Evolutionary conservation across 1,284 basidiomycete species (phyloP), one percentile per base, ranked within the genome.

Genomic region (Sphaerobolus stellatus): DNA sequence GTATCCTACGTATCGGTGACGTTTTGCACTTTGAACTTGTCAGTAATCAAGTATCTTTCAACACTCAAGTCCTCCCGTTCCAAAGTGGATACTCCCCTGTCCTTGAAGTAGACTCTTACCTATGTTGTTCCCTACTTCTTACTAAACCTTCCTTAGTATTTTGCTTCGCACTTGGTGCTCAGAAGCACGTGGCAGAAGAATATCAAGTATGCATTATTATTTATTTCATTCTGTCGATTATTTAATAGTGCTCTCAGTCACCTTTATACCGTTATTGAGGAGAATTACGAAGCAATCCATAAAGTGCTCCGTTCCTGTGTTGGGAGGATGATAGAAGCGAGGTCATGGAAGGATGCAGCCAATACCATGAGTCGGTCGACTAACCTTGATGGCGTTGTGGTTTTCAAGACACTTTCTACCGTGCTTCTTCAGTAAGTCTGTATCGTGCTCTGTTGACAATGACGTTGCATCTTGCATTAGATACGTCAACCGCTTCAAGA

Each of bases 151-250:
- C 27, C 48, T 1, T 48, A 87, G 82, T 86, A 84, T 59, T 67
- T 84, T 25, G 77, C 84, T 0, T 86, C 84, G 1, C 78, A 83
- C 40, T 75, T 81, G 40, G 78, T 89, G 2, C 62, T 86, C 24
- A 84, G 83, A 64, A 85, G 77, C 38, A 83, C 82, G 0, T 60
- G 84, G 31, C 71, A 71, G 20, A 75, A 78, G 36, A 68, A 75
- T 40, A 75, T 80, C 29, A 88, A 88, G 82, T 87, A 64, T 50
- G 71, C 49, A 5, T 6, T 36, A 1, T 27, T 29, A 5, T n/a
- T 5, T 8, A 7, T 14, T 24, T 20, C 41, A 50, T 40, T 7
- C 45, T 41, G 22, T 11, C 16, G 9, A 2, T 33, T 50, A 25
- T 36, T 55, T 52, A 56, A 4, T 48, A 86, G 84, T 56, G 71